phyloP scores from a whole-genome alignment of 768 basidiomycete genomes.

The Phaffia tasmanica region DNA sequence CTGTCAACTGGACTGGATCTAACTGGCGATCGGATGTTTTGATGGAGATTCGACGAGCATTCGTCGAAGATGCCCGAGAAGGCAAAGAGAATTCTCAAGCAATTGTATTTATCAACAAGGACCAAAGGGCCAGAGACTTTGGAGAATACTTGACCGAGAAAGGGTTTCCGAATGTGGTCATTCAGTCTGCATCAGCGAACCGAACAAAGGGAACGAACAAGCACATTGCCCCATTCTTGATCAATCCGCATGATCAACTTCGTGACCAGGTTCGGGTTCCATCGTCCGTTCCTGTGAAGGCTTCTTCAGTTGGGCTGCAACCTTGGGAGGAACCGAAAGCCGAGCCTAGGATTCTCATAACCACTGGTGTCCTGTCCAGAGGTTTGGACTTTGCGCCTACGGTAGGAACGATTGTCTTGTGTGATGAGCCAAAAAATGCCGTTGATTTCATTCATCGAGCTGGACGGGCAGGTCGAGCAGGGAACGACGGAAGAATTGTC shows the following conservation, averaged over 20 bases:
- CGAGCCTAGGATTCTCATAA: slow-evolving; percentile 52
- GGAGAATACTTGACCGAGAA: slow-evolving; percentile 50
- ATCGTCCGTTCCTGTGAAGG: slow-evolving; percentile 3
- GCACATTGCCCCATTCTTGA: slow-evolving; percentile 64
- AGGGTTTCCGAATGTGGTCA: slow-evolving; percentile 47
- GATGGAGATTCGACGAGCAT: slow-evolving; percentile 58
- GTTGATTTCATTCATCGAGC: slow-evolving; percentile 88
- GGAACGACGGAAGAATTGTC: slow-evolving; percentile 33
- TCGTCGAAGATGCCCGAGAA: slow-evolving; percentile 45
- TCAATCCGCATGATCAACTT: slow-evolving; percentile 19
- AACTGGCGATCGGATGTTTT: slow-evolving; percentile 72
- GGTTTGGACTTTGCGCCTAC: slow-evolving; percentile 73
- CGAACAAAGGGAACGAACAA: slow-evolving; percentile 60
- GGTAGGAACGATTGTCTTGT: slow-evolving; percentile 74
- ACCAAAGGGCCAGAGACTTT: slow-evolving; percentile 54
- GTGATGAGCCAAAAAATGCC: slow-evolving; percentile 78
- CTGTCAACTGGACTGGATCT: slow-evolving; percentile 64
- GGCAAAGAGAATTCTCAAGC: slow-evolving; percentile 49
- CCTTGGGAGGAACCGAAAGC: slow-evolving; percentile 25
- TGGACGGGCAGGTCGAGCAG: slow-evolving; percentile 65
- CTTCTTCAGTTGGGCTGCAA: slow-evolving; percentile 25
- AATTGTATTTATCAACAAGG: slow-evolving; percentile 73
- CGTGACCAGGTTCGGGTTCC: not conserved
- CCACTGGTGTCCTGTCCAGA: slow-evolving; percentile 79
- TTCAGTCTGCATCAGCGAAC: slow-evolving; percentile 51